Evolutionary conservation across 164 flowering plant genomes (phyloP).

Genomic region (Dillenia suffruticosa): DNA sequence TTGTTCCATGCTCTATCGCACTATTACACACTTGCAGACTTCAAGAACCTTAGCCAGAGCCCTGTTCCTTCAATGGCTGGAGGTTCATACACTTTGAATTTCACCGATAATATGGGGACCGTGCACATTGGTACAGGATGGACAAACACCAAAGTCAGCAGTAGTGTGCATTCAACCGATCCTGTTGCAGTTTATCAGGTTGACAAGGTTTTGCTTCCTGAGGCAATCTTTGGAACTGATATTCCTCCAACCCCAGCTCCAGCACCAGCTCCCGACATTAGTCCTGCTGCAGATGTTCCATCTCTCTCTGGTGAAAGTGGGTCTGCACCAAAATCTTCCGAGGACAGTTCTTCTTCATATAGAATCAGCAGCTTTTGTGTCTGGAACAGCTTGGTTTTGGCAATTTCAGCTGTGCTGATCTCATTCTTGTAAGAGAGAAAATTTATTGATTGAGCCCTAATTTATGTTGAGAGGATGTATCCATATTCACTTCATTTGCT

Average conservation of each 20-base stretch:
- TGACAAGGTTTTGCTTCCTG: conserved; percentile 70
- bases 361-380: conserved; percentile 19
- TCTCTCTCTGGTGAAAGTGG: conserved; percentile 1
- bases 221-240: conserved; percentile 78
- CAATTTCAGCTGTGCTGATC: conserved; percentile 28
- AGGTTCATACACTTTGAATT: conserved; percentile 51
- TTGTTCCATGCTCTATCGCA: conserved; percentile 77
- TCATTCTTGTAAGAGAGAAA: conserved; percentile 26
- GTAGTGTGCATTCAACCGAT: conserved; percentile 64
- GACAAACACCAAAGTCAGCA: conserved; percentile 60
- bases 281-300: conserved; percentile 51
- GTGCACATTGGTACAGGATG: conserved; percentile 60
- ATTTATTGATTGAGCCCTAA: conserved; percentile 7
- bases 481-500: conserved; percentile 17
- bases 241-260: conserved; percentile 78
- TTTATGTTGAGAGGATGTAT: conserved; percentile 21
- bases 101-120: conserved; percentile 61
- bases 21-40: conserved; percentile 64
- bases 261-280: conserved; percentile 62
- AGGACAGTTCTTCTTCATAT: conserved; percentile 25
- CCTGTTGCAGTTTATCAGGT: conserved; percentile 79
- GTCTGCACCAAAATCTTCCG: conserved; percentile 24
- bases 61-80: conserved; percentile 74
- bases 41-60: conserved; percentile 67
- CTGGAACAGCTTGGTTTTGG: conserved; percentile 34